Evolutionary conservation across 495 filamentous ascomycete genomes (phyloP), one percentile per base, ranked within the genome.

Genomic region (Podospora comata): DNA sequence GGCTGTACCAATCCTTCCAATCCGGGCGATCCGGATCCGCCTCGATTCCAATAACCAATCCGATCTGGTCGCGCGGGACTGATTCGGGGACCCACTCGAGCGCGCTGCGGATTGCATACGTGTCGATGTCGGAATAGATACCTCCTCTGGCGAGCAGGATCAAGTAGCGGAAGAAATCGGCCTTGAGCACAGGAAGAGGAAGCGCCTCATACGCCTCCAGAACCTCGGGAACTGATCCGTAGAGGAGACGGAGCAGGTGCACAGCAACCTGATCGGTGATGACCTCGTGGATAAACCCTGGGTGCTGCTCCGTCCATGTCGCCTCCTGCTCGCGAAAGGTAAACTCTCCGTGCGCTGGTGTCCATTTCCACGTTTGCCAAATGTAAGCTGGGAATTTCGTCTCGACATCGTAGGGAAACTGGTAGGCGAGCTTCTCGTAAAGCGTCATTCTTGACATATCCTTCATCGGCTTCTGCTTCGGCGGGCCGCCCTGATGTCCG

Each of bases 301-400:
- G 95, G 78, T 99, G 92, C 70, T 91, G 82, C 70, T 93, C 87
- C 3, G 93, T 90, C 95, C 95, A 99, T 68, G 90, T 92, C 55
- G 93, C 92, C 80, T 99, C 95, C 65, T 90, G 82, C 30, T 87
- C 85, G 60, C 96, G 88, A 60, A 96, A 91, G 5, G 82, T 79
- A 74, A 99, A 99, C 68, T 92, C 86, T 64, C 86, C 83, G n/a
- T 90, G 90, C 1, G 89, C 85, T 1, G 96, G 95, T 1, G 88
- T 90, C 76, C 90, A 91, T 79, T 96, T 97, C 95, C 95, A 99
- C 54, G 95, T 99, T 82, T 99, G 95, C 95, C 95, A 99, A 68
- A 99, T 96, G 79, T 96, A 99, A 30, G 93, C 94, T 0, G 95
- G 95, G 78, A 99, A 99, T 77, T 92, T 94, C 66, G 82, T 77